phyloP scores from a whole-genome alignment of 1,284 basidiomycete species.

The Pseudozyma thailandica region DNA sequence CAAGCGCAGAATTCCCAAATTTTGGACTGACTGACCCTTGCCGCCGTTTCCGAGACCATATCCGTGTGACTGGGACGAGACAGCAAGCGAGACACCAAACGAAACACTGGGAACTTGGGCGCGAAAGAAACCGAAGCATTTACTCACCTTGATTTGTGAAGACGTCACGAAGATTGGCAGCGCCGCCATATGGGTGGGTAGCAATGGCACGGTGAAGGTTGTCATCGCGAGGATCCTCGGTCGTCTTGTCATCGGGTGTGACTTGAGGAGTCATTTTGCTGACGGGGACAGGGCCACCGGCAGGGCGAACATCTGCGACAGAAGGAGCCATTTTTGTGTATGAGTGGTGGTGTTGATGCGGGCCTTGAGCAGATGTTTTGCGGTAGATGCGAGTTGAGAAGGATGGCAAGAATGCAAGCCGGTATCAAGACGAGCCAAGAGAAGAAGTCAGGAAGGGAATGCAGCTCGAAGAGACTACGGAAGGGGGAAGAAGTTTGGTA shows the following conservation, averaged over 20 bases:
- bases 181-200: slow-evolving; percentile 54
- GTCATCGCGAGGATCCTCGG: slow-evolving; percentile 47
- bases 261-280: slow-evolving; percentile 29
- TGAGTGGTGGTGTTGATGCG: not conserved
- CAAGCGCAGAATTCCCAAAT: not conserved
- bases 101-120: not conserved
- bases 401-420: not conserved
- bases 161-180: slow-evolving; percentile 58
- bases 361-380: not conserved
- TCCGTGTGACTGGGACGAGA: not conserved
- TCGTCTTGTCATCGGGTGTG: slow-evolving; percentile 56
- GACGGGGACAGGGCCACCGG: slow-evolving; percentile 3
- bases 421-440: not conserved
- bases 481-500: not conserved
- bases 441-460: not conserved
- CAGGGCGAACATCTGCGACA: slow-evolving; percentile 14
- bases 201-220: slow-evolving; percentile 51
- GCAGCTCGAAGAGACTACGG: not conserved
- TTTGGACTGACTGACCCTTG: not conserved
- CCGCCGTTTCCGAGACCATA: slow-evolving; percentile 8
- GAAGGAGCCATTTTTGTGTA: slow-evolving; percentile 21
- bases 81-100: not conserved
- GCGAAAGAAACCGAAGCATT: not conserved
- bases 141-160: slow-evolving; percentile 64
- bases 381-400: not conserved